Conservation (phyloP, 345 rosid genomes). For the Lumnitzera littorea region DNA sequence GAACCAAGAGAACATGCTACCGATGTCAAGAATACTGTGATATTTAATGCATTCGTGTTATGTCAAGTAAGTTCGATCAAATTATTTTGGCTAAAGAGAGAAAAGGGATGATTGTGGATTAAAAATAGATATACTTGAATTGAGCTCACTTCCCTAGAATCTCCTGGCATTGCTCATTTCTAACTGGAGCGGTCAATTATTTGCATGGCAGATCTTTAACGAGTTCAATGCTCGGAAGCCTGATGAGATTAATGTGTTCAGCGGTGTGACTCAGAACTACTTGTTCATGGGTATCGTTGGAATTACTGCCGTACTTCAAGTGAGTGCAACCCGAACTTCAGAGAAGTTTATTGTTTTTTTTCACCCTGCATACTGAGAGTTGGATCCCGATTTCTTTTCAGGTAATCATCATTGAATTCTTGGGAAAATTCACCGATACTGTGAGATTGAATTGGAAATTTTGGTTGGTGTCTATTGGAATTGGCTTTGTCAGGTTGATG, state of each 20-base stretch:
- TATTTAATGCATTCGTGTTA: conserved; percentile 18
- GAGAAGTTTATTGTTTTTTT: neutral
- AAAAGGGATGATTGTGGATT: neutral
- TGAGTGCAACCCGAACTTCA: conserved; percentile 11
- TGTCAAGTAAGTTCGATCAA: conserved; percentile 12
- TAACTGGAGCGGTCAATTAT: neutral
- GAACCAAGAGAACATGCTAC: conserved; percentile 19
- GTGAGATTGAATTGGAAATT: conserved; percentile 50
- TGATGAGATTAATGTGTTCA: conserved; percentile 78
- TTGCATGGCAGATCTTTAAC: conserved; percentile 61
- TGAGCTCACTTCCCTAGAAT: too few relatives aligned
- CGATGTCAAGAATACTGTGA: conserved; percentile 14
- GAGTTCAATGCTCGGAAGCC: conserved; percentile 98
- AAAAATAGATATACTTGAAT: neutral
- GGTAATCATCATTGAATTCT: conserved; percentile 39
- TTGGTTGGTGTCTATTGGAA: conserved; percentile 44
- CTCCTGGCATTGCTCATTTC: too few relatives aligned
- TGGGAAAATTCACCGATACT: conserved; percentile 69
- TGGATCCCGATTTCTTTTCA: conserved; percentile 3
- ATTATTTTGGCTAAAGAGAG: neutral
- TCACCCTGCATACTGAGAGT: neutral
- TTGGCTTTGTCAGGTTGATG: conserved; percentile 67
- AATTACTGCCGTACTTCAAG: conserved; percentile 68
- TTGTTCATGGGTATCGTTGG: conserved; percentile 77
- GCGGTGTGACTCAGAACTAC: conserved; percentile 66